Evolutionary conservation across 768 basidiomycete species (phyloP), one percentile per base, ranked within the genome.

Genomic region (Pleurotus tuoliensis): DNA sequence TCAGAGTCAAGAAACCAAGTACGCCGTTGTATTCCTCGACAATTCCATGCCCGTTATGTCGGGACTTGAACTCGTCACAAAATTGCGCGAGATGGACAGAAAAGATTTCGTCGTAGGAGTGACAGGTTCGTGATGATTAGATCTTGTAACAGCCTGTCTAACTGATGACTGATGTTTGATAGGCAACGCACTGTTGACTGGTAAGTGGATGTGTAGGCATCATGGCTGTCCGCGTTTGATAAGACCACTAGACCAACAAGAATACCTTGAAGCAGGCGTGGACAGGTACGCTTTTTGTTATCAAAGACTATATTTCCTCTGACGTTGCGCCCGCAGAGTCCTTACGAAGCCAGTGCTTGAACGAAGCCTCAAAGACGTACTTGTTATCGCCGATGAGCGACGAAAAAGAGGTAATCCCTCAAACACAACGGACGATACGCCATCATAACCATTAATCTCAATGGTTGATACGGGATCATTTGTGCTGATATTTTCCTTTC

Each of bases 21-120:
- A 69, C 62, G 76, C 78, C 16, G 71, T 81, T 1, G 68, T 81
- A 41, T 83, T 82, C 58, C 66, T 83, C 64, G 81, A 82, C 56
- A 94, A 94, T 67, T 90, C 92, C 70, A 93, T 93, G 89, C 88
- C 87, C 7, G 73, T 90, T 16, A 77, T 91, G 76, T 86, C 86
- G 59, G 93, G 93, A 13, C 65, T 91, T 45, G 81, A 84, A 57
- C 79, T 82, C 16, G 83, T 92, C 9, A 67, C 77, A 55, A 84
- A 81, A 66, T 71, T 94, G 39, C 74, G 92, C 58, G 76, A 79
- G 57, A 67, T 84, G 66, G 86, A 84, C 6, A 76, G 90, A 59
- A 72, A 67, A 16, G 90, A 93, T 63, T 88, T 93, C 64, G 82
- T 94, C n/a, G 87, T 92, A 15, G 89, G 88, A 34, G 86, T 90